Evolutionary conservation across 805 yeast species (phyloP), one percentile per base, ranked within the genome.

Genomic region (Wickerhamomyces queroliae): DNA sequence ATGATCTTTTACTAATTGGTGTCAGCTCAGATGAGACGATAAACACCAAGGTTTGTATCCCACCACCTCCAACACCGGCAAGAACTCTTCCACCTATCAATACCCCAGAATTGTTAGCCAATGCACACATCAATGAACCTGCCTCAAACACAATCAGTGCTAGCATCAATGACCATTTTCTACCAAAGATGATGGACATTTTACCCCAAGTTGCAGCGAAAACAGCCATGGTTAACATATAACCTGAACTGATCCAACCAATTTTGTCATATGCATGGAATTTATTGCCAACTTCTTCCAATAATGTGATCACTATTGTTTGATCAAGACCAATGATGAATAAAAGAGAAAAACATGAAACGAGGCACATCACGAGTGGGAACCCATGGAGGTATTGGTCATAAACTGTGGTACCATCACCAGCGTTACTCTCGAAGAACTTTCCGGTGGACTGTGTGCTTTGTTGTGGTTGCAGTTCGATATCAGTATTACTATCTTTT

Each of bases 51-150:
- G 79, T 64, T 47, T 73, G 77, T 36, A 80, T 68, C 15, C 82
- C 83, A 19, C 83, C 80, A 7, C 78, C 86, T n/a, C 88, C 89
- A 19, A 76, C 51, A 35, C 90, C 90, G 36, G 76, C 76, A 20
- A 82, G 61, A 5, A 74, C 78, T 48, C 93, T 67, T 2, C 86
- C 88, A 3, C 78, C 84, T 42, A 82, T 78, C 34, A 83, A 56
- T 70, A 74, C 71, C 39, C 68, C 63, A 77, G 82, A 76, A 25
- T 67, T 64, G 18, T 48, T 54, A 2, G 85, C 58, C 7, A 73
- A 44, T 3, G 82, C 88, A 37, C 72, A 61, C 3, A 80, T 56
- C 39, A 79, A 60, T 1, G 84, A 77, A 1, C 88, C 88, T 4
- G 70, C 55, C 49, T 76, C 77, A 49, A 80, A 80, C 2, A 81